Percentiles rank a stretch among this genome's conserved stretches.
Conservation (phyloP, 768 basidiomycete genomes). For the Rhodotorula toruloides region DNA sequence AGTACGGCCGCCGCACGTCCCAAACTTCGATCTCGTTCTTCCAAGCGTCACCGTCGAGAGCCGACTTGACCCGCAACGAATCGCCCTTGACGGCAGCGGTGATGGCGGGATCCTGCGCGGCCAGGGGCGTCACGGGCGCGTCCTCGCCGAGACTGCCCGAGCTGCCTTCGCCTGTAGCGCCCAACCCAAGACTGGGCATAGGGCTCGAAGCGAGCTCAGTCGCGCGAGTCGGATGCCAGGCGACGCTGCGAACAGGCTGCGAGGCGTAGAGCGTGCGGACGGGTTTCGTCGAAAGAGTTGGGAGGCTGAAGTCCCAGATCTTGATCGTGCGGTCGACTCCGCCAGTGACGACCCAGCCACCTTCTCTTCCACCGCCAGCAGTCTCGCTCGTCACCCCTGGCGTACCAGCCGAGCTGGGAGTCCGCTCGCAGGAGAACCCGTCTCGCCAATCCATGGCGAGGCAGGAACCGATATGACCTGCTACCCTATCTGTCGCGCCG, state of each 20-base stretch:
- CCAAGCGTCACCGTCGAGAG: conserved; percentile 6
- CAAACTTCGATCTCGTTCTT: conserved; percentile 39
- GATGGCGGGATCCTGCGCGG: not conserved
- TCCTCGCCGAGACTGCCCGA: conserved; percentile 1
- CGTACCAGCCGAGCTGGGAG: not conserved
- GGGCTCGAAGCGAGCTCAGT: conserved; percentile 31
- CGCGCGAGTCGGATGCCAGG: conserved; percentile 34
- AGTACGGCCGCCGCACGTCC: conserved; percentile 34
- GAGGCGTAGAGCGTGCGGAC: conserved; percentile 30
- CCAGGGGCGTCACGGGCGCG: conserved; percentile 2
- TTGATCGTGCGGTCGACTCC: conserved; percentile 39
- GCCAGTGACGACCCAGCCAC: conserved; percentile 40
- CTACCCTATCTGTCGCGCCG: conserved; percentile 35
- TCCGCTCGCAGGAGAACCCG: conserved; percentile 16
- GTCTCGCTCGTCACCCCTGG: conserved; percentile 1
- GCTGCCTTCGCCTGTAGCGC: conserved; percentile 6
- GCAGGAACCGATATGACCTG: conserved; percentile 34
- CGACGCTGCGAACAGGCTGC: conserved; percentile 24
- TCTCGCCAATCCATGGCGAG: conserved; percentile 39
- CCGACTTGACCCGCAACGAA: not conserved
- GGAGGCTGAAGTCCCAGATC: conserved; percentile 36
- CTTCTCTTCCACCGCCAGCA: conserved; percentile 28
- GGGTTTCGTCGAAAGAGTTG: conserved; percentile 32
- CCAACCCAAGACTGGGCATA: conserved; percentile 9
- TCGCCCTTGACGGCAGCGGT: not conserved